Conservation (phyloP, 2,329 filamentous ascomycete species). For the Harringtonia aguacate region DNA sequence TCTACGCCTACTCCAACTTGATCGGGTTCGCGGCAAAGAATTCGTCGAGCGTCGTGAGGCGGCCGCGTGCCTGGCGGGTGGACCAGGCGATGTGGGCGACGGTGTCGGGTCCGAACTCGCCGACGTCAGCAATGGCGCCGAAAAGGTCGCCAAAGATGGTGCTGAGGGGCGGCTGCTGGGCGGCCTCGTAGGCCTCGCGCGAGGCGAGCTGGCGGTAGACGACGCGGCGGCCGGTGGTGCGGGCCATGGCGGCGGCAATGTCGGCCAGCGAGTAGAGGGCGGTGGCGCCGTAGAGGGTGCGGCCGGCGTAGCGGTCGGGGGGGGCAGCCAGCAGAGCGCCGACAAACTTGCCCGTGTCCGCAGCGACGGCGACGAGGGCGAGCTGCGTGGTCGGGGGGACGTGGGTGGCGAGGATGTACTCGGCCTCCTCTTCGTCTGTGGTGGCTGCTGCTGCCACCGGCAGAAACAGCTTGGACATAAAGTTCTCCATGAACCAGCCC, state of each 20-base stretch:
- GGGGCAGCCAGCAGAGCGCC: slow-evolving; percentile 17
- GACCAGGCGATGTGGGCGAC: slow-evolving; percentile 20
- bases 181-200: slow-evolving; percentile 7
- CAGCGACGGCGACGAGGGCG: slow-evolving; percentile 25
- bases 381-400: slow-evolving; percentile 20
- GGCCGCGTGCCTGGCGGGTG: slow-evolving; percentile 17
- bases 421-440: slow-evolving; percentile 13
- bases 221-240: slow-evolving; percentile 21
- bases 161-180: slow-evolving; percentile 7
- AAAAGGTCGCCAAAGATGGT: slow-evolving; percentile 15
- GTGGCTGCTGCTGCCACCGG: too few species aligned
- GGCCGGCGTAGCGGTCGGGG: slow-evolving; percentile 12
- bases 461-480: slow-evolving; percentile 14
- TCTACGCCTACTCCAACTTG: slow-evolving; percentile 5
- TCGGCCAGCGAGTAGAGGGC: slow-evolving; percentile 18
- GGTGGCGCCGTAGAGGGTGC: slow-evolving; percentile 9
- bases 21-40: slow-evolving; percentile 18
- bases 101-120: slow-evolving; percentile 22
- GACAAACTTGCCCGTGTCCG: slow-evolving; percentile 30
- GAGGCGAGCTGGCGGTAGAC: slow-evolving; percentile 7
- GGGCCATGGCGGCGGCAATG: slow-evolving; percentile 18
- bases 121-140: slow-evolving; percentile 18
- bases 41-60: slow-evolving; percentile 22
- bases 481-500: slow-evolving; percentile 45
- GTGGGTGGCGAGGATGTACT: slow-evolving; percentile 18